Evolutionary conservation across 768 basidiomycete species (phyloP), one percentile per base, ranked within the genome.

Genomic region (Russula sp.): DNA sequence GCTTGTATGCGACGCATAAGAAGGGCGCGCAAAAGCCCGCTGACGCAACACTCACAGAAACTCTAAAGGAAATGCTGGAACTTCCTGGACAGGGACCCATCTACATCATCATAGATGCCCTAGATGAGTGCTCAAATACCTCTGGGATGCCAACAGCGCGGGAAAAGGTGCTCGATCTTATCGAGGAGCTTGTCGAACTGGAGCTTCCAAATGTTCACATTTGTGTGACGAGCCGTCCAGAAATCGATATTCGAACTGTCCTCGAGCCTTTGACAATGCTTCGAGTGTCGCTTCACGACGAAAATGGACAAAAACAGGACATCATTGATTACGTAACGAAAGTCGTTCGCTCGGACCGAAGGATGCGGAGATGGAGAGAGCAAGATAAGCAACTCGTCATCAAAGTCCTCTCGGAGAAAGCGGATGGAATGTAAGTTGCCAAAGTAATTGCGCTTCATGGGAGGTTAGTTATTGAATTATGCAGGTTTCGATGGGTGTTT

Each of bases 71-170:
- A 2, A 57, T 62, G 40, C 32, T 62, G 3, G 39, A 7, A 5
- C 32, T 27, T 1, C 32, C 20, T 18, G 49, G 7, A 4, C 55
- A 48, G 3, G 32, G 18, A 8, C 20, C 14, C 3, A 51, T 37
- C 13, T 62, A 51, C 35, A 34, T 62, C 0, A n/a, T 62, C 1
- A n/a, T 62, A 6, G 61, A 62, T 14, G 61, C 48, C 9, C 49
- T 62, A 2, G 61, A 62, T 8, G 61, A 62, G n/a, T 62, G 61
- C 9, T 55, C 61, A 1, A 20, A 61, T n/a, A 16, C 2, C 0
- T 10, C 22, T 1, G 61, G 61, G 9, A 44, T 1, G 4, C 42
- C 39, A 7, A 35, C 61, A 2, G 9, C 48, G 0, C 55, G 61
- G 0, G 47, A 52, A 37, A 2, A 35, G 16, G 61, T 57, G 2